Conservation (phyloP, 1,284 basidiomycete genomes). For the Ceratobasidium sp. region DNA sequence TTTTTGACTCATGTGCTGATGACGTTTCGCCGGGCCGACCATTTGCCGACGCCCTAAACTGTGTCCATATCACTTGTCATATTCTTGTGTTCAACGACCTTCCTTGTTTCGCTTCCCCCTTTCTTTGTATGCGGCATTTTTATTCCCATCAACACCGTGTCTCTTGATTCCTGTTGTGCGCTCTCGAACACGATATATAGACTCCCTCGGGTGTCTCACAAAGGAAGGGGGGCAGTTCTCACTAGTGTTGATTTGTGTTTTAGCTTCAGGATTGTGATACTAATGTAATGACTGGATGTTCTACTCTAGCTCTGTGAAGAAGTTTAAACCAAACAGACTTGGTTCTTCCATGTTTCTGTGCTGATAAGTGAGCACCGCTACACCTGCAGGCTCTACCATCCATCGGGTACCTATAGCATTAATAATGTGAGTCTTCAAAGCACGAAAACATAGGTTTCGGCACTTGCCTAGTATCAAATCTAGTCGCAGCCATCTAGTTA, state of each 20-base stretch:
- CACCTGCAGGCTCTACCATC: slow-evolving; percentile 38
- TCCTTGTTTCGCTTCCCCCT: slow-evolving; percentile 23
- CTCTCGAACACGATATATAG: slow-evolving; percentile 30
- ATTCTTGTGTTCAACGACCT: slow-evolving; percentile 11
- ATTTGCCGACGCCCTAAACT: slow-evolving; percentile 20
- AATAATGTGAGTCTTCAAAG: background rate
- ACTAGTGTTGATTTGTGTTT: slow-evolving; percentile 27
- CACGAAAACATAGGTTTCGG: background rate
- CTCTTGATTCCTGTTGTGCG: slow-evolving; percentile 5
- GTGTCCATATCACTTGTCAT: slow-evolving; percentile 35
- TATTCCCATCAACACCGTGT: slow-evolving; percentile 37
- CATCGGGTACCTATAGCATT: slow-evolving; percentile 24
- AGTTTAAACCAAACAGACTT: slow-evolving; percentile 30
- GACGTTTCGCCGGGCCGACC: slow-evolving; percentile 36
- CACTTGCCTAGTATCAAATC: slow-evolving; percentile 28
- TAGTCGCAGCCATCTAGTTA: slow-evolving; percentile 35
- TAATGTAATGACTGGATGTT: slow-evolving; percentile 37
- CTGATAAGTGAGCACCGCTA: slow-evolving; percentile 37
- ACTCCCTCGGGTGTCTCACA: slow-evolving; percentile 15
- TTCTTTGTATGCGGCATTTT: slow-evolving; percentile 33
- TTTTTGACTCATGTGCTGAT: slow-evolving; percentile 33
- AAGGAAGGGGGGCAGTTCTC: slow-evolving; percentile 16
- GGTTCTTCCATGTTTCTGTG: slow-evolving; percentile 40
- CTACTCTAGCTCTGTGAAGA: slow-evolving; percentile 37
- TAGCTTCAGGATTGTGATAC: slow-evolving; percentile 34